Evolutionary conservation across 768 basidiomycete species (phyloP).

Genomic region (Termitomyces sp.): DNA sequence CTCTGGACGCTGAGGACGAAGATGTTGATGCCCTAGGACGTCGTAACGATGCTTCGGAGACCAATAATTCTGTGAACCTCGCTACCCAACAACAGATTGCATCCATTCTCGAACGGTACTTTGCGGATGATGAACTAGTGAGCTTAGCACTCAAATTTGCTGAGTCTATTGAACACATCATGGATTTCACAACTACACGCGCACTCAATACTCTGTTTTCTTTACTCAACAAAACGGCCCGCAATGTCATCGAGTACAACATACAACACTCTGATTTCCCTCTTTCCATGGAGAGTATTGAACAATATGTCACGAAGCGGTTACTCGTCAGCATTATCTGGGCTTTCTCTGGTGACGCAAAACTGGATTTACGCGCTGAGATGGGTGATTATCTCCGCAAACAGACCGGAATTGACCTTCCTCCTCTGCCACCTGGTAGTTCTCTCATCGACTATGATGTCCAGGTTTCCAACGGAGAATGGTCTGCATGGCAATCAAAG

Average conservation of each 20-base stretch:
- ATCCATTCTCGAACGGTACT: slow-evolving; percentile 72
- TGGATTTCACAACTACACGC: slow-evolving; percentile 93
- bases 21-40: slow-evolving; percentile 64
- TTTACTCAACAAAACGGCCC: slow-evolving; percentile 90
- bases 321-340: slow-evolving; percentile 90
- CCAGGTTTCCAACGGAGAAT: slow-evolving; percentile 77
- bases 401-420: slow-evolving; percentile 87
- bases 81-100: slow-evolving; percentile 73
- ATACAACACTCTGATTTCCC: slow-evolving; percentile 94
- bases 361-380: slow-evolving; percentile 79
- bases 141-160: slow-evolving; percentile 74
- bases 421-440: slow-evolving; percentile 63
- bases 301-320: slow-evolving; percentile 88
- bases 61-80: slow-evolving; percentile 55
- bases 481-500: slow-evolving; percentile 86
- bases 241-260: slow-evolving; percentile 93
- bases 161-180: slow-evolving; percentile 89
- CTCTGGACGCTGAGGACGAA: slow-evolving; percentile 89
- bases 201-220: slow-evolving; percentile 96
- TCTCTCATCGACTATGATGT: slow-evolving; percentile 97
- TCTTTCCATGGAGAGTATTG: slow-evolving; percentile 73
- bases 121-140: slow-evolving; percentile 78
- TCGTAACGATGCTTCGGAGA: slow-evolving; percentile 47
- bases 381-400: slow-evolving; percentile 85
- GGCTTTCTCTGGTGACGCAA: slow-evolving; percentile 98